phyloP scores from a whole-genome alignment of 805 yeast species.

The Cyberlindnera mycetangii region DNA sequence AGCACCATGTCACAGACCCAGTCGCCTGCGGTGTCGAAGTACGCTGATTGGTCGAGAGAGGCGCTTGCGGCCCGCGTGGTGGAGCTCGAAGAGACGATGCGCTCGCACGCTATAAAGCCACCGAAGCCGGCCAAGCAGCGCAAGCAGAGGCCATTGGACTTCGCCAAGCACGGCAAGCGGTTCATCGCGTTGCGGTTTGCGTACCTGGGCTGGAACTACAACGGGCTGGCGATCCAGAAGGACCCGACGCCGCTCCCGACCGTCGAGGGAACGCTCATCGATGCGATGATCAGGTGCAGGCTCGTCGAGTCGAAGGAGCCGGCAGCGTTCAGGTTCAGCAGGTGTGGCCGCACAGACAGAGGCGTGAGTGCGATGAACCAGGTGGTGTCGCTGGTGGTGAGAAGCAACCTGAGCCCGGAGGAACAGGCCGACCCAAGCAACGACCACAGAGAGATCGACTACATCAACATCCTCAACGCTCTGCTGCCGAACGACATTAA shows the following conservation, averaged over 20 bases:
- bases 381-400: conserved; percentile 74
- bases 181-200: conserved; percentile 80
- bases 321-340: conserved; percentile 64
- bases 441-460: conserved; percentile 73
- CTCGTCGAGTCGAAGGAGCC: conserved; percentile 62
- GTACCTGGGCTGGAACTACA: conserved; percentile 92
- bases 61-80: conserved; percentile 56
- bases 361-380: conserved; percentile 99
- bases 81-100: conserved; percentile 47
- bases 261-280: conserved; percentile 72
- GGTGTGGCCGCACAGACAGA: conserved; percentile 93
- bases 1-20: conserved; percentile 8
- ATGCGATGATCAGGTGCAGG: conserved; percentile 66
- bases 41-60: conserved; percentile 61
- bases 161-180: conserved; percentile 58
- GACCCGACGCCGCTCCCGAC: conserved; percentile 81
- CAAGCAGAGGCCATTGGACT: conserved; percentile 52
- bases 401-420: conserved; percentile 63
- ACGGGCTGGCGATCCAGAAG: conserved; percentile 81
- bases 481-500: conserved; percentile 78
- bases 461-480: conserved; percentile 70
- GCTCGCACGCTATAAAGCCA: conserved; percentile 8
- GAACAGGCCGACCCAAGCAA: conserved; percentile 55
- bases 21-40: conserved; percentile 28
- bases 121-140: conserved; percentile 2